A percentile compares a stretch with the other conserved stretches of the same genome.
phyloP scores from a whole-genome alignment of 192 early-diverging fungal species.

The Podila clonocystis region DNA sequence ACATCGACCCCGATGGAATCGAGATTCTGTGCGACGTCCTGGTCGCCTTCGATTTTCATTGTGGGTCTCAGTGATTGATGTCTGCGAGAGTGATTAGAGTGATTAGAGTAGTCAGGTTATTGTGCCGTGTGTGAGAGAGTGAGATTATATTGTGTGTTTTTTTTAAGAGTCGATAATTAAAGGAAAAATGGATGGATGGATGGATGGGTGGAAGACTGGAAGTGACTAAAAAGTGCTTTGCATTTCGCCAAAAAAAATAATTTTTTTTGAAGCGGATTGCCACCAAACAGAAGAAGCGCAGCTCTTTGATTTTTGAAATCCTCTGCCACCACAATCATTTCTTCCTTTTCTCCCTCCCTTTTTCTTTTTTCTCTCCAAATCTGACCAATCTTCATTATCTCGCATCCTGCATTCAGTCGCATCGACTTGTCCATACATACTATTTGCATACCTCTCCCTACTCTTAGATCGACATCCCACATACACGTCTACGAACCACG shows the following conservation, averaged over 20 bases:
- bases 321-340: not conserved
- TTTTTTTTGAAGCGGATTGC: no score
- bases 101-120: no score
- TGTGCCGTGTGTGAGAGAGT: no score
- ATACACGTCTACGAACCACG: no score
- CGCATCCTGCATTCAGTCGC: not conserved
- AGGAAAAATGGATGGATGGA: no score
- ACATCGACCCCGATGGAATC: conserved; percentile 52
- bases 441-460: not conserved
- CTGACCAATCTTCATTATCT: not conserved
- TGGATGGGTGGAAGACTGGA: no score
- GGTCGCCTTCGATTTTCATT: not conserved
- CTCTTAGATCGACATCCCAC: not conserved
- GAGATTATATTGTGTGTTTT: no score
- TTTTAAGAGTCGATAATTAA: no score
- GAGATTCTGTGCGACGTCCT: conserved; percentile 29
- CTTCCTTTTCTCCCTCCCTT: not conserved
- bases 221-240: not conserved
- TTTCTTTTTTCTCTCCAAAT: not conserved
- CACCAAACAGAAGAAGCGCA: not conserved
- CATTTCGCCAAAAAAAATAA: not conserved
- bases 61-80: not conserved
- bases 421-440: not conserved
- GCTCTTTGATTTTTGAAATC: not conserved
- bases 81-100: not conserved